Conservation (phyloP, 2,329 filamentous ascomycete genomes). For the Sporothrix dimorphospora region DNA sequence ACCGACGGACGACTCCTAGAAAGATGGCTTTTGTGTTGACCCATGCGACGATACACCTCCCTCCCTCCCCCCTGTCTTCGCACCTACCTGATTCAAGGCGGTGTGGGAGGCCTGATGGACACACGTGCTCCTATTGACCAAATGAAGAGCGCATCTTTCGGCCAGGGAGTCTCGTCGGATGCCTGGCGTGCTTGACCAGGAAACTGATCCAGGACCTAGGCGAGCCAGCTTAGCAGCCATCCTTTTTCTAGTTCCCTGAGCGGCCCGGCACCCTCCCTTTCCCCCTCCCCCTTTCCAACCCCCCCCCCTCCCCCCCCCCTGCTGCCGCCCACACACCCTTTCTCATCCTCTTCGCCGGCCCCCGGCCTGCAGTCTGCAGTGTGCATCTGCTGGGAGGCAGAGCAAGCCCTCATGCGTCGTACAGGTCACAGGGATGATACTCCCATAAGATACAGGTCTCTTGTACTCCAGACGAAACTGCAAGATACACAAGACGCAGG, state of each 20-base stretch:
- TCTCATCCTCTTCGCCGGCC: background rate
- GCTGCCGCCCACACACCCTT: background rate
- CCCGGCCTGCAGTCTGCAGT: too few species aligned
- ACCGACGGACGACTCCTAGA: too few species aligned
- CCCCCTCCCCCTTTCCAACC: background rate
- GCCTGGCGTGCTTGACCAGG: background rate
- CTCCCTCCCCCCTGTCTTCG: too few species aligned
- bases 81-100: background rate
- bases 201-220: background rate
- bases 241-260: background rate
- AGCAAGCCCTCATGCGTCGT: background rate
- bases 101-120: background rate
- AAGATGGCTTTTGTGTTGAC: too few species aligned
- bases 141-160: background rate
- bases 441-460: background rate
- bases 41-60: too few species aligned
- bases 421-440: background rate
- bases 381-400: too few species aligned
- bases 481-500: background rate
- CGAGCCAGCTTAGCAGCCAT: background rate
- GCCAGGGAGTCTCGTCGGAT: background rate
- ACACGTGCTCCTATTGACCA: background rate
- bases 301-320: background rate
- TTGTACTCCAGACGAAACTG: background rate
- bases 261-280: conserved; percentile 10